phyloP scores from a whole-genome alignment of 2,329 filamentous ascomycete genomes.

The Xylariaceae sp. region DNA sequence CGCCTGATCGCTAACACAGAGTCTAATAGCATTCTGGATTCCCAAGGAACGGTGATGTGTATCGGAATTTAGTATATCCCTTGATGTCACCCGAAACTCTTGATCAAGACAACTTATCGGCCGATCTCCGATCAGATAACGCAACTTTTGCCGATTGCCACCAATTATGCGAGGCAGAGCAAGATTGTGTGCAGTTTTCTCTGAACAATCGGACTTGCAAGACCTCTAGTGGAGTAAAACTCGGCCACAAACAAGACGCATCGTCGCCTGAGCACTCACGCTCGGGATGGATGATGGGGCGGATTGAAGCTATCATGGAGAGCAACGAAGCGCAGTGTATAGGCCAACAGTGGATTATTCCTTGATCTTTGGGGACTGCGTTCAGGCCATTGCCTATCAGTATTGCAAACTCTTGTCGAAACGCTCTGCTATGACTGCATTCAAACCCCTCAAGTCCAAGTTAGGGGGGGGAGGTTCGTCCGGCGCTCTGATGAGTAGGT shows the following conservation, averaged over 20 bases:
- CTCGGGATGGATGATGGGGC: constrained; percentile 11
- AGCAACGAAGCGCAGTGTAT: constrained; percentile 5
- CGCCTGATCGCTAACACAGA: neutral
- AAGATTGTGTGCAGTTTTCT: constrained; percentile 11
- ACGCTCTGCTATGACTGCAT: too few relatives aligned
- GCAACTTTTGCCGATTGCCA: constrained; percentile 7
- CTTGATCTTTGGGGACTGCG: neutral
- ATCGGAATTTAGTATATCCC: constrained; percentile 8
- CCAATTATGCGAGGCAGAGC: constrained; percentile 3
- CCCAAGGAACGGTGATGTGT: constrained; percentile 13
- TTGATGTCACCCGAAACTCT: constrained; percentile 1
- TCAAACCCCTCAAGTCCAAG: too few relatives aligned
- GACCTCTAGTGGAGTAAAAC: neutral
- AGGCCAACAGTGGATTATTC: constrained; percentile 7
- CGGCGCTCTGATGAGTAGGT: too few relatives aligned
- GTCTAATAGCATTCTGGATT: neutral
- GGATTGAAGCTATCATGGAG: constrained; percentile 4
- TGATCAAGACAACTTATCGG: constrained; percentile 12
- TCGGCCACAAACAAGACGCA: constrained; percentile 2
- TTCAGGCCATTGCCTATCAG: neutral
- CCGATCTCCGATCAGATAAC: constrained; percentile 1
- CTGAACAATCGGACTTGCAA: constrained; percentile 5
- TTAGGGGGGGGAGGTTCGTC: too few relatives aligned
- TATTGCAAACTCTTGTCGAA: neutral
- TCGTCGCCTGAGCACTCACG: neutral